phyloP scores from a whole-genome alignment of 306 rosid genomes.

The Corylus americana region DNA sequence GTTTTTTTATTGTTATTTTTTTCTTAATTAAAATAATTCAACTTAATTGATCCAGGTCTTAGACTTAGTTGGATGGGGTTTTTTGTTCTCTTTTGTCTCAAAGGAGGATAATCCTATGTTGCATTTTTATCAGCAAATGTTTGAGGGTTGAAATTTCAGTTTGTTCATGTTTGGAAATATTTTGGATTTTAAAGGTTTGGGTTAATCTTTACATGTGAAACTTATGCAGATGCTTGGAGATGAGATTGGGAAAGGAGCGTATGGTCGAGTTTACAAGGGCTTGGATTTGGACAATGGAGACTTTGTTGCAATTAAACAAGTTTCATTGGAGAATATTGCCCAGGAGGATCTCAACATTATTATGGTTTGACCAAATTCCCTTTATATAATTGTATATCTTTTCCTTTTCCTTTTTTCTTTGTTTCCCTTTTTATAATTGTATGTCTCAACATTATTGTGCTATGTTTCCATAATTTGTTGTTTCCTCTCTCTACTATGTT shows the following conservation, averaged over 20 bases:
- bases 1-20: background rate
- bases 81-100: background rate
- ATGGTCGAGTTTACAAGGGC: slow-evolving; percentile 97
- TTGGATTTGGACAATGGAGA: slow-evolving; percentile 98
- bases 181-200: slow-evolving; percentile 18
- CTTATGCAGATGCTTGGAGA: slow-evolving; percentile 93
- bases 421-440: background rate
- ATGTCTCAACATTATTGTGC: too few relatives aligned
- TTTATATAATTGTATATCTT: slow-evolving; percentile 7
- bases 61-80: background rate
- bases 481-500: slow-evolving; percentile 23
- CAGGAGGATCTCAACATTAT: slow-evolving; percentile 99
- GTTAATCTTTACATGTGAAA: slow-evolving; percentile 26
- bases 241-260: slow-evolving; percentile 99
- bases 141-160: slow-evolving; percentile 11
- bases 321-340: slow-evolving; percentile 99
- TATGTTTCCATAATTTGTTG: slow-evolving; percentile 16
- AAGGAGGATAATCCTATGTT: slow-evolving; percentile 4
- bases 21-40: background rate
- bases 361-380: slow-evolving; percentile 60
- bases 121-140: slow-evolving; percentile 8
- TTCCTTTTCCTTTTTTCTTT: background rate
- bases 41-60: background rate
- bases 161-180: background rate
- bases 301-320: slow-evolving; percentile 97